Base-by-base conservation (phyloP, 106 monocot genomes). In the Ottelia alismoides region DNA sequence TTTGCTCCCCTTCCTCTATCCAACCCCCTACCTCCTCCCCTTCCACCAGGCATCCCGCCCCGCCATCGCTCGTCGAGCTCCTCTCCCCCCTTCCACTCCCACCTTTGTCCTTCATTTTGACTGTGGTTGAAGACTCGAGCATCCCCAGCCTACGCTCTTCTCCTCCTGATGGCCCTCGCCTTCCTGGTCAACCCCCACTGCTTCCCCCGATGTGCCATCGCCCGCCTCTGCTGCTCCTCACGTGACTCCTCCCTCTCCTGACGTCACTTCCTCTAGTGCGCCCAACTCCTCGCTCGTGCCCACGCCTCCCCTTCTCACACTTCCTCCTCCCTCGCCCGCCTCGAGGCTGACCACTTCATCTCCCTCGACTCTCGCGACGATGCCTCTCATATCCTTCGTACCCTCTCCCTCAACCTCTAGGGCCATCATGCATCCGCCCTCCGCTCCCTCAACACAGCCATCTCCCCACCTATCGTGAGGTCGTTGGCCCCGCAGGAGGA, bases 261-360 rank as follows among this genome's bases (percentile, higher is more conserved):
- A 56, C 87, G 87, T 66, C 83, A 93, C 69, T 93, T 93, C 77
- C 20, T 87, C 57, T 56, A 66, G 5, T 87, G 92, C 20, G 92
- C 80, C 22, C 72, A 83, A 47, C 53, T 79, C 62, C 86, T 92
- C 27, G 31, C 86, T 64, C 77, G 77, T 40, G 87, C 92, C 40
- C 81, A 77, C 25, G 19, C 73, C 66, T 27, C 58, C 52, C 22
- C 57, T 0, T 57, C 70, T 11, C 30, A 50, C 22, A 14, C 52
- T 20, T n/a, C n/a, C n/a, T 17, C 64, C 25, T 25, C 63, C 44
- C 55, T 66, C 31, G 78, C 80, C 47, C 72, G 76, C 23, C 66
- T 81, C 20, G 84, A 81, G 30, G n/a, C 51, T 55, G 64, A 65
- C 31, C 70, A 45, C 32, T 87, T 84, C 62, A 63, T 75, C 61